Percentiles rank a stretch among this genome's conserved stretches.
Conservation (phyloP, 495 filamentous ascomycete species). For the Aspergillus egyptiacus region DNA sequence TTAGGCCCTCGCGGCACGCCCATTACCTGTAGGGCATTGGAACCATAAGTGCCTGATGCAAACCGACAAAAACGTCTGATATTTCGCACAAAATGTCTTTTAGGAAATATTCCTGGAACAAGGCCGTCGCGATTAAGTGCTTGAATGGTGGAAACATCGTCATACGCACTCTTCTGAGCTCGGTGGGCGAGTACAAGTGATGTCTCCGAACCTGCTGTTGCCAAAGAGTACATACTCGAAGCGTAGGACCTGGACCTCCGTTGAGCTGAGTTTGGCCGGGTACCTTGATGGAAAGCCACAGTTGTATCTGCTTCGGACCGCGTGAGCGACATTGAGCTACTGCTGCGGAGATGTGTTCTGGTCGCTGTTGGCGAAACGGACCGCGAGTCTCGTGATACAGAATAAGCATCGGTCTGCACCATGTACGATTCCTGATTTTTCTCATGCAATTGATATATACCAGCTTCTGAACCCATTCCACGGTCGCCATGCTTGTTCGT, state of each 20-base stretch:
- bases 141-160: conserved; percentile 49
- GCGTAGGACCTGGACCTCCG: conserved; percentile 31
- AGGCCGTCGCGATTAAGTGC: conserved; percentile 50
- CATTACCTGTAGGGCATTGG: conserved; percentile 63
- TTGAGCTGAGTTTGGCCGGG: conserved; percentile 28
- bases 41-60: conserved; percentile 70
- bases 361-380: conserved; percentile 44
- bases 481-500: conserved; percentile 18
- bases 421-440: conserved; percentile 51
- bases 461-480: conserved; percentile 31
- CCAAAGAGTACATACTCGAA: conserved; percentile 66
- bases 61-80: conserved; percentile 72
- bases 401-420: conserved; percentile 56
- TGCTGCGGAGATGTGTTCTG: conserved; percentile 43
- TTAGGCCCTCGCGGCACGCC: conserved; percentile 51
- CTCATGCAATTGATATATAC: conserved; percentile 48
- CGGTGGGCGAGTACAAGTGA: conserved; percentile 57
- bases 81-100: conserved; percentile 61
- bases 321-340: conserved; percentile 43
- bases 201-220: conserved; percentile 56
- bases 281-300: conserved; percentile 27
- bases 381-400: conserved; percentile 42
- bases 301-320: conserved; percentile 42
- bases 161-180: conserved; percentile 48
- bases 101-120: conserved; percentile 60